Base-by-base conservation (phyloP, 2,329 filamentous ascomycete species). In the Sclerotinia trifoliorum region DNA sequence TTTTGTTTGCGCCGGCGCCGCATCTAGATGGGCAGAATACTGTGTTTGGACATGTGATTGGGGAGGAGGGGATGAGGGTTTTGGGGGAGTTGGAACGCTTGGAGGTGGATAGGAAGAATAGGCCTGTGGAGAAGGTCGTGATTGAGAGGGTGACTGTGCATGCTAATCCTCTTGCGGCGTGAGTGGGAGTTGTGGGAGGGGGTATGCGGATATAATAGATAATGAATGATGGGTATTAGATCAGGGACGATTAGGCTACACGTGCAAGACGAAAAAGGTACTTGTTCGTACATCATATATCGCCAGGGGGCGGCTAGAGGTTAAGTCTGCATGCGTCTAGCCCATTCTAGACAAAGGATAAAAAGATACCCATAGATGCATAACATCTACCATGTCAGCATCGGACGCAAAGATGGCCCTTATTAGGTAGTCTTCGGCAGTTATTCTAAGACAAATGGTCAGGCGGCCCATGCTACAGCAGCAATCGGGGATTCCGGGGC, bases 1-100 rank as follows among this genome's bases (percentile, higher is more conserved):
- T 95, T 70, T 87, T 89, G 1, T 90, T 93, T 74, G 90, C 90
- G 69, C 88, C 90, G 72, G 90, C 92, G 35, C 86, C 90, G 49
- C 92, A 95, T 80, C 81, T 96, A 54, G 92, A 95, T 78, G 92
- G 91, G 5, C 86, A 92, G 77, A 95, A 95, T 77, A 94, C 92
- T 0, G 89, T 94, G 2, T 94, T 96, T 79, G 92, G 91, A 15
- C 88, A 89, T 78, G 82, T 94, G 46, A 82, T 90, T 67, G 88
- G 85, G 49, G 88, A 90, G 73, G 87, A 88, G 56, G 84, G 85
- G 67, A 75, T 88, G 60, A 85, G 82, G 48, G 91, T 90, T 6
- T 79, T 95, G 73, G 86, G 88, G 67, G 88, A 86, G 78, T 84
- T 95, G 75, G 92, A 95, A 81, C 84, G 80, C 29, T 79, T 92